Base-by-base conservation (phyloP, 805 yeast genomes). In the Ogataea paraovalis region DNA sequence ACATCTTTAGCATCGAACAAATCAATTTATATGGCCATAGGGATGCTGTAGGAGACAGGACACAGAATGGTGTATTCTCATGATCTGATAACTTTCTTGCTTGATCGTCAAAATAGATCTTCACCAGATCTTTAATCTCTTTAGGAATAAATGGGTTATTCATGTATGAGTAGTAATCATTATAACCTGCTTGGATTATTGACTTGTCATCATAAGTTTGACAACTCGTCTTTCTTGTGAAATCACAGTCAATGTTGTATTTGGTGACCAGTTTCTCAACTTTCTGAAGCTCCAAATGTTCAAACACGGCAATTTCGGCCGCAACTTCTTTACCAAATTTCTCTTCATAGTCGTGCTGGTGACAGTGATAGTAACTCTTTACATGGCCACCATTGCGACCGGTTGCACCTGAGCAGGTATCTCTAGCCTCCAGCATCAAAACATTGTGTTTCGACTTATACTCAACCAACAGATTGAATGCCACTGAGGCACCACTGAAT, bases 311-410 rank as follows among this genome's bases (percentile, higher is more conserved):
- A 13, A 66, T 57, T 40, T 66, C 64, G 2, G 72, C 69, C n/a
- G 69, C 73, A 16, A 60, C 52, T 38, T 59, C 43, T 22, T 49
- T 38, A 44, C 68, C 60, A 36, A 51, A 53, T 43, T 50, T 44
- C 16, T 39, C 21, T 12, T 45, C 46, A 42, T 45, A 59, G 13
- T 44, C 43, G 19, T 50, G 39, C 22, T 59, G 61, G 14, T 43
- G 47, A 39, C 52, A 51, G 43, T 61, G 57, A 30, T 53, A 52
- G 39, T 49, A 58, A 20, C 75, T 74, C 41, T 71, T 69, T 42
- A 75, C 53, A 53, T 74, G 79, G 1, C 79, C 79, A 21, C 78
- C 78, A 44, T 74, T 74, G 46, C 78, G 60, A 7, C 77, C 78
- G 2, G 76, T 71, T 8, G 78, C 79, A 18, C 61, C 65, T 6